Percentiles rank a stretch among this genome's conserved stretches.
These are phyloP conservation scores for Penicillium lividum DNA, from an alignment of 495 filamentous ascomycete genomes.

Conservation along the genomic window DNA sequence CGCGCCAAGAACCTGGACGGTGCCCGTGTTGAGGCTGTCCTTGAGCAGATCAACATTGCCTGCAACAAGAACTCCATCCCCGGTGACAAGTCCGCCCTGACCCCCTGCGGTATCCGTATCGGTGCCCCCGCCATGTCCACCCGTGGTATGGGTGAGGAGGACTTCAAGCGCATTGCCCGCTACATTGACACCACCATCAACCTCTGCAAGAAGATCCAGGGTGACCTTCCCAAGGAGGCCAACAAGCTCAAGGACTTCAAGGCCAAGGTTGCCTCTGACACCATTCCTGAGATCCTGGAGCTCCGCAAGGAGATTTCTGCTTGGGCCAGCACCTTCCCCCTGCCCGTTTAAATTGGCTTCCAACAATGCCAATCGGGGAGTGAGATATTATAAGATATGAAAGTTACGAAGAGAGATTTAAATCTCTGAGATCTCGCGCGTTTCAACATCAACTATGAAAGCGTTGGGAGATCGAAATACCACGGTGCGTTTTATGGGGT, in stretches of 20 bases:
- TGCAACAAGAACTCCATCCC: slow-evolving; percentile 99
- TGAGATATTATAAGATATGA: slow-evolving; percentile 20
- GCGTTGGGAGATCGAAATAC: slow-evolving; percentile 27
- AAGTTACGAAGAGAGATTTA: slow-evolving; percentile 26
- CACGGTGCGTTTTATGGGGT: slow-evolving; percentile 44
- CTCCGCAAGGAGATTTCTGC: slow-evolving; percentile 84
- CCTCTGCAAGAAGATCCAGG: slow-evolving; percentile 83
- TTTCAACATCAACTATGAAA: slow-evolving; percentile 36
- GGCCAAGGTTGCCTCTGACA: slow-evolving; percentile 77
- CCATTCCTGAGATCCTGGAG: slow-evolving; percentile 73
- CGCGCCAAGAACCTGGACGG: slow-evolving; percentile 78
- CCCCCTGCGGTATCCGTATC: slow-evolving; percentile 90
- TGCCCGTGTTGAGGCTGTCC: slow-evolving; percentile 92
- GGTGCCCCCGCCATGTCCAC: slow-evolving; percentile 97
- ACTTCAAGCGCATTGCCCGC: slow-evolving; percentile 85
- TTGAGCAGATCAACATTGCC: slow-evolving; percentile 97
- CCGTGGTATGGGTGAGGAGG: slow-evolving; percentile 88
- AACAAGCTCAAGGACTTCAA: slow-evolving; percentile 99
- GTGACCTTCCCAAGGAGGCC: slow-evolving; percentile 83
- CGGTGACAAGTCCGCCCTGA: slow-evolving; percentile 96
- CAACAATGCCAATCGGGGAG: slow-evolving; percentile 3
- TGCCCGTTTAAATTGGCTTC: slow-evolving; percentile 65
- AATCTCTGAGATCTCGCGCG: slow-evolving; percentile 22
- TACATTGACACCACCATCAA: slow-evolving; percentile 87
- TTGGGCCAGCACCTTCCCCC: slow-evolving; percentile 91